phyloP scores from a whole-genome alignment of 768 basidiomycete genomes.

The Boletus huronensis region DNA sequence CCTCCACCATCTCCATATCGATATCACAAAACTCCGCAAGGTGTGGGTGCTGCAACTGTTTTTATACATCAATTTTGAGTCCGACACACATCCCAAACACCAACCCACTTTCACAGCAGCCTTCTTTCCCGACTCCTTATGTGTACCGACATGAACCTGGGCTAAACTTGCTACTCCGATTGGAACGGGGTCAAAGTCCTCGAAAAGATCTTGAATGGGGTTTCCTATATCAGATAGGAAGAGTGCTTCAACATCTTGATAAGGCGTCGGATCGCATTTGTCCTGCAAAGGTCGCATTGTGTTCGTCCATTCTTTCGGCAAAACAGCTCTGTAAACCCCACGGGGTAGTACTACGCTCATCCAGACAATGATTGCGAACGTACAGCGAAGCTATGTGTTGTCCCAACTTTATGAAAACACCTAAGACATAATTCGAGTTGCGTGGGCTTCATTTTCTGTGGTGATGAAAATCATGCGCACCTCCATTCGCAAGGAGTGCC shows the following conservation, averaged over 20 bases:
- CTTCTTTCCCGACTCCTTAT: conserved; percentile 62
- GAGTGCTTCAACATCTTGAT: conserved; percentile 70
- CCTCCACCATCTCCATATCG: conserved; percentile 84
- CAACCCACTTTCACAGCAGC: conserved; percentile 81
- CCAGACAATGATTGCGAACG: conserved; percentile 24
- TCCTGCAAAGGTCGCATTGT: conserved; percentile 74
- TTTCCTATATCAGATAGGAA: conserved; percentile 77
- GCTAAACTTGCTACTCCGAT: conserved; percentile 96
- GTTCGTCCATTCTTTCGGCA: conserved; percentile 62
- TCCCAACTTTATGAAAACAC: conserved; percentile 85
- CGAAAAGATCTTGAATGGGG: conserved; percentile 71
- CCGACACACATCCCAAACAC: not conserved
- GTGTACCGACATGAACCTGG: conserved; percentile 86
- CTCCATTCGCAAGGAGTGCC: conserved; percentile 88
- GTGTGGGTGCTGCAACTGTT: conserved; percentile 85
- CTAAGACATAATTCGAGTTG: conserved; percentile 31
- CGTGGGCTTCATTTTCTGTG: not conserved
- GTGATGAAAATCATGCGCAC: conserved; percentile 36
- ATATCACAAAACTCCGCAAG: conserved; percentile 88
- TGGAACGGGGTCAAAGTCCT: conserved; percentile 80
- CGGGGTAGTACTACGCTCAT: conserved; percentile 13
- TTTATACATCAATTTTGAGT: conserved; percentile 5
- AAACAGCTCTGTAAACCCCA: conserved; percentile 39
- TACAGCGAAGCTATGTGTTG: conserved; percentile 79
- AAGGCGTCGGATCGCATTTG: conserved; percentile 86